Percentiles rank a stretch among this genome's conserved stretches.
Evolutionary conservation across 768 basidiomycete genomes (phyloP).

Genomic region (Clavaria fumosa): DNA sequence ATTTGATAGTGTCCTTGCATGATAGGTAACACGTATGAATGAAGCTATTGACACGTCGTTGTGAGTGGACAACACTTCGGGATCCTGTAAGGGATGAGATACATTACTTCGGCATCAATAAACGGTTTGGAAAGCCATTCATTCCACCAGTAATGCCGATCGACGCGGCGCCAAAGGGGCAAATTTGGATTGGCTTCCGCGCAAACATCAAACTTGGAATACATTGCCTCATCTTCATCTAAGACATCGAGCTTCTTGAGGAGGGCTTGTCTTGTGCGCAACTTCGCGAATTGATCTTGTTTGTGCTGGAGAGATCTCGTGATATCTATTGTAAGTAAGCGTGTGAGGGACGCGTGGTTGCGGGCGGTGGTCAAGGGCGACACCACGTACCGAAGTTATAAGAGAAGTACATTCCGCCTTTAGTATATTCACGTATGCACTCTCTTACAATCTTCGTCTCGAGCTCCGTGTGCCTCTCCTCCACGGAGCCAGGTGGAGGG

Average conservation of each 20-base stretch:
- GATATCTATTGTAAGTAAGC: constrained; percentile 34
- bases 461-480: constrained; percentile 59
- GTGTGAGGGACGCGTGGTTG: no score
- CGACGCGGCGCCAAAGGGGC: constrained; percentile 84
- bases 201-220: constrained; percentile 30
- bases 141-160: constrained; percentile 94
- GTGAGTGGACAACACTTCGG: constrained; percentile 1
- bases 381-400: constrained; percentile 60
- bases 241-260: constrained; percentile 49
- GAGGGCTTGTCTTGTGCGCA: constrained; percentile 41
- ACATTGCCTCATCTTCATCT: constrained; percentile 22
- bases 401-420: constrained; percentile 84
- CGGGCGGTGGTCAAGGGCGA: not conserved
- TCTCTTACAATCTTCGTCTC: constrained; percentile 76
- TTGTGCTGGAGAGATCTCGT: constrained; percentile 76
- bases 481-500: constrained; percentile 41
- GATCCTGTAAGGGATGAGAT: not conserved
- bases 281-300: constrained; percentile 44
- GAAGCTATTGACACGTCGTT: constrained; percentile 30
- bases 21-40: constrained; percentile 77
- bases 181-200: constrained; percentile 63
- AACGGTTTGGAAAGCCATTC: constrained; percentile 76
- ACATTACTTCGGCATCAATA: constrained; percentile 67
- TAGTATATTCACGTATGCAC: constrained; percentile 58
- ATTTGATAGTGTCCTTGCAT: constrained; percentile 89